Base-by-base conservation (phyloP, 2,329 filamentous ascomycete species). In the Diaporthe amygdali region DNA sequence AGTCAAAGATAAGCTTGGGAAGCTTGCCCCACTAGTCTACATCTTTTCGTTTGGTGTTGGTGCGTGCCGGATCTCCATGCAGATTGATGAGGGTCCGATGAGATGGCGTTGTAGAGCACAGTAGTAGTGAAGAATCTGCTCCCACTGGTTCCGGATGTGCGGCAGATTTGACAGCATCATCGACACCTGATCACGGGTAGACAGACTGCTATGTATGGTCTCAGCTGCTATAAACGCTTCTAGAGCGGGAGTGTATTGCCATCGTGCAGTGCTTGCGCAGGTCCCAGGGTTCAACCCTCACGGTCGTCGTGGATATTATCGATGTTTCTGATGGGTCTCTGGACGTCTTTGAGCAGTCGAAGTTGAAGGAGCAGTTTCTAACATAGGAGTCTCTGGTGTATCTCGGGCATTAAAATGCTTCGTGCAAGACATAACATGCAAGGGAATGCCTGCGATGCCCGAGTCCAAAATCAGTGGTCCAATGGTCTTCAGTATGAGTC, bases 1-100 rank as follows among this genome's bases (percentile, higher is more conserved):
- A 59, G 64, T 47, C 22, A 34, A 59, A 37, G 55, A 71, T 69
- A 71, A 71, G 70, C 66, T 63, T 69, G 47, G 41, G 27, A 63
- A 63, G 39, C 27, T 32, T 46, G 56, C 56, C 56, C 56, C 39
- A 46, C 56, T 30, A n/a, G n/a, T n/a, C n/a, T n/a, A 8, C 55
- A 5, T 44, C 37, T 9, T 22, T 9, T 32, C 7, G 14, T n/a
- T 17, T 30, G 55, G 39, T 9, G 22, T 15, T 46, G 9, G 20
- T 8, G 39, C 17, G 39, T 22, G 37, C 25, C 54, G 22, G 37
- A 8, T 44, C 55, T 59, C 20, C 15, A 27, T 59, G 37, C 25
- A 41, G 37, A 7, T 14, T 30, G 37, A 14, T 59, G 34, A 59
- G n/a, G 27, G 37, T 14, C 22, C 20, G 37, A 14, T 59, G 34